Evolutionary conservation across 768 basidiomycete species (phyloP).

Genomic region (Russula sp.): DNA sequence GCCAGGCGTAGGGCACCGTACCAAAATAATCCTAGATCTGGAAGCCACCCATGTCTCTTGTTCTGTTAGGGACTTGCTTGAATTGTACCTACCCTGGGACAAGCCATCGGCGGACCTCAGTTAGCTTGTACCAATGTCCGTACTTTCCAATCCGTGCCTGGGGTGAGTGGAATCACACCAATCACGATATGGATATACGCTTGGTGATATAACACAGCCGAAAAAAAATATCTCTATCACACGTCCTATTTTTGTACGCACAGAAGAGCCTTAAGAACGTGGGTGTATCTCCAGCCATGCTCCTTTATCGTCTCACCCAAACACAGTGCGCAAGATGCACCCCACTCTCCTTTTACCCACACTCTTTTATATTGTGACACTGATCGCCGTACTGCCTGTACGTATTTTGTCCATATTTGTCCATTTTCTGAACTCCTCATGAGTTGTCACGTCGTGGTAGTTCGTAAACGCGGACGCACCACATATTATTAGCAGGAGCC

Average conservation of each 20-base stretch:
- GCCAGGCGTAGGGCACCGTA: too few relatives aligned
- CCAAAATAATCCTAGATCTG: neutral
- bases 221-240: neutral
- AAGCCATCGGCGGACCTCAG: constrained; percentile 13
- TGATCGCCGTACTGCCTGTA: constrained; percentile 11
- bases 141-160: constrained; percentile 4
- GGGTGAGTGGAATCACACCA: neutral
- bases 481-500: constrained; percentile 5
- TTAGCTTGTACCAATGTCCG: neutral
- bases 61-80: neutral
- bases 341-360: constrained; percentile 5
- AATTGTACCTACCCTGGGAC: constrained; percentile 6
- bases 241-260: neutral
- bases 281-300: neutral
- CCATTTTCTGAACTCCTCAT: neutral
- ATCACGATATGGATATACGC: neutral
- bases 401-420: neutral
- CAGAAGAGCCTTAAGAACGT: constrained; percentile 16
- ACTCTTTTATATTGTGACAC: constrained; percentile 3
- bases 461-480: neutral
- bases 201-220: neutral
- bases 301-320: neutral
- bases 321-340: constrained; percentile 17
- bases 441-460: neutral
- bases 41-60: constrained; percentile 4